Base-by-base conservation (phyloP, 2,329 filamentous ascomycete species). In the Calonectria leucothoes region DNA sequence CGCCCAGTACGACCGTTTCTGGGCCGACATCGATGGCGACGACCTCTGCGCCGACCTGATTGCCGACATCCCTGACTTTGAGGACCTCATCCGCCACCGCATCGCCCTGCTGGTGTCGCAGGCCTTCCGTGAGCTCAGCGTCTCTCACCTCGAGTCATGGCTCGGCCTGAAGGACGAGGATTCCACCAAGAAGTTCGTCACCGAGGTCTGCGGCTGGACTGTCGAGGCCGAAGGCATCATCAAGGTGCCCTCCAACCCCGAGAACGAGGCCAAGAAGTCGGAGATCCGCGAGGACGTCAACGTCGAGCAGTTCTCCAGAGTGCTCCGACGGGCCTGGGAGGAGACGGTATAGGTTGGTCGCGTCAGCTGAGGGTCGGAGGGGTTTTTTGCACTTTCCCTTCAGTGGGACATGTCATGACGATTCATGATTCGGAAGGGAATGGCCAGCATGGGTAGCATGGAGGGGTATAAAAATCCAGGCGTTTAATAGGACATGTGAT, bases 181-280 rank as follows among this genome's bases (percentile, higher is more conserved):
- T 65, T 89, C 89, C 39, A 91, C 94, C 64, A 88, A 90, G 80
- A 95, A 95, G 86, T 98, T 98, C 80, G 91, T 97, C 78, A 90
- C 91, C 71, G 94, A 96, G 84, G 94, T 96, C 14, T 97, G 94
- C 82, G 95, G 94, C 77, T 99, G 96, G 95, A 91, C 91, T 80
- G 89, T 98, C 51, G 93, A 95, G 74, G 87, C 89, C 35, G 91
- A 88, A 68, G 88, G 89, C 39, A 82, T 87, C 52, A 93, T 98
- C 76, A 91, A 91, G 84, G 91, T 99, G 70, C 97, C 97, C 70
- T 89, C 93, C 82, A 99, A 99, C 88, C 94, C 97, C 83, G 97
- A 99, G 87, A 98, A 98, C 85, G 96, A 98, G 91, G 97, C 95
- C 55, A 95, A 97, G 89, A 97, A 97, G 85, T 94, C 95, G 49